These are phyloP conservation scores for Rhynchosporium agropyri DNA, from an alignment of 2,329 filamentous ascomycete species.

Conservation along the genomic window DNA sequence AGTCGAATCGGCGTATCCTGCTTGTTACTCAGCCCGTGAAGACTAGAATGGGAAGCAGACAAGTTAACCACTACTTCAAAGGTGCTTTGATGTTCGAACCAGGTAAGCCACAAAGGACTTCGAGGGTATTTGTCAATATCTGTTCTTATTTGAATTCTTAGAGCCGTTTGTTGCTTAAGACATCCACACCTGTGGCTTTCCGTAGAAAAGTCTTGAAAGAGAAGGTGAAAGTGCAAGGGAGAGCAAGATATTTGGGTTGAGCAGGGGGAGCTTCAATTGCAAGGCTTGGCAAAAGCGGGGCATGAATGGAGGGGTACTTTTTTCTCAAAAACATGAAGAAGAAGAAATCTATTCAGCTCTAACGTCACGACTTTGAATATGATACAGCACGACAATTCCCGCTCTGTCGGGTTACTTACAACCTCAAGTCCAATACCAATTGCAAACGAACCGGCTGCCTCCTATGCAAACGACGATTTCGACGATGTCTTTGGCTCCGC, in stretches of 20 bases:
- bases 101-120: not conserved
- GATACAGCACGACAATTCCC: conserved; percentile 31
- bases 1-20: conserved; percentile 16
- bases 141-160: not conserved
- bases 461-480: conserved; percentile 36
- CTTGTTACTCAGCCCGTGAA: not conserved
- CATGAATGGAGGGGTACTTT: not conserved
- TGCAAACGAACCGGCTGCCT: not conserved
- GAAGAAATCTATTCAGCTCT: not conserved
- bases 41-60: conserved; percentile 15
- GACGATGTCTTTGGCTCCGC: conserved; percentile 43
- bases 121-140: too few relatives aligned
- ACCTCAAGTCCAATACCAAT: not conserved
- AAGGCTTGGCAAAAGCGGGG: conserved; percentile 7
- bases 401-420: conserved; percentile 12
- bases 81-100: not conserved
- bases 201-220: not conserved
- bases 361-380: conserved; percentile 18
- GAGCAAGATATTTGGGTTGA: not conserved
- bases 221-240: not conserved
- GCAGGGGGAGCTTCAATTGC: not conserved
- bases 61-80: conserved; percentile 21
- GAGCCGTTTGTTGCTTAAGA: not conserved
- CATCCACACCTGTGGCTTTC: not conserved
- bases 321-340: not conserved